Percentiles rank a stretch among this genome's conserved stretches.
Conservation (phyloP, 2,329 filamentous ascomycete genomes). For the Pseudogymnoascus sp. region DNA sequence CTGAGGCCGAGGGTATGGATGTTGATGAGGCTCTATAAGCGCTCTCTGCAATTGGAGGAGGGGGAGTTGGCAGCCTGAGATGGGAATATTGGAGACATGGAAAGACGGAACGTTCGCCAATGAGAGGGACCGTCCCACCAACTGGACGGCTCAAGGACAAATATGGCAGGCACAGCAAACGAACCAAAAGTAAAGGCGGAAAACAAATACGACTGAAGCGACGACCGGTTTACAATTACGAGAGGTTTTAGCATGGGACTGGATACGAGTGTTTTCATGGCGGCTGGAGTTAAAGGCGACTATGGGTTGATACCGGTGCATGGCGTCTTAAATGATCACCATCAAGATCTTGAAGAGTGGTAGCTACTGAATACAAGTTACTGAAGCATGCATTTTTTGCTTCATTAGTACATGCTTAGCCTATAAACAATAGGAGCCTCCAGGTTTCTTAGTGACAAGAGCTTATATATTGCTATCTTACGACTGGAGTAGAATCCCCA, state of each 20-base stretch:
- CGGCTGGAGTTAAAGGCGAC: neutral
- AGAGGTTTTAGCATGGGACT: neutral
- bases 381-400: neutral
- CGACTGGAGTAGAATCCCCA: neutral
- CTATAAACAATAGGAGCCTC: neutral
- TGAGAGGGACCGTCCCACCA: neutral
- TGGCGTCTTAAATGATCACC: neutral
- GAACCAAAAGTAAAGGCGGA: neutral
- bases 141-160: neutral
- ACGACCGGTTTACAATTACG: neutral
- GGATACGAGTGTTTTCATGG: neutral
- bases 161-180: neutral
- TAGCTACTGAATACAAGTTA: neutral
- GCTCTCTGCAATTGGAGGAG: neutral
- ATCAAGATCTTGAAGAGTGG: neutral
- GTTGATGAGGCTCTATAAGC: neutral
- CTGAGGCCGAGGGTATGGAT: neutral
- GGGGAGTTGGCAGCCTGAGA: neutral
- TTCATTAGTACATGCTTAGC: neutral
- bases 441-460: neutral
- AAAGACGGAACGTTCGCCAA: neutral
- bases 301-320: constrained; percentile 1
- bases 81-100: neutral
- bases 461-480: constrained; percentile 5
- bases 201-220: neutral